Base-by-base conservation (phyloP, 805 yeast species). In the Teunomyces lycoperdinae region DNA sequence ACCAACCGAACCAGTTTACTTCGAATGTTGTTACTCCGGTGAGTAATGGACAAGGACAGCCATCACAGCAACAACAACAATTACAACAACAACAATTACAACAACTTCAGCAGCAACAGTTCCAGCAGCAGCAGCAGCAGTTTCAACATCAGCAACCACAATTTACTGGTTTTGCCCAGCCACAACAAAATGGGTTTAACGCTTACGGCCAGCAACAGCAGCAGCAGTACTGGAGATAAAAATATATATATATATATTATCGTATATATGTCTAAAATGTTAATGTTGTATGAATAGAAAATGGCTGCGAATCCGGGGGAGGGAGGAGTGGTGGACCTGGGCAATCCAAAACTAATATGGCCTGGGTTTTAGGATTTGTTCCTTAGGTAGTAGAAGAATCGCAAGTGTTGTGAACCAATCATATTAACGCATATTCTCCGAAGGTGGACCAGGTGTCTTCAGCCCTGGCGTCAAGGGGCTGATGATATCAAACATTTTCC, bases 1-100 rank as follows among this genome's bases (percentile, higher is more conserved):
- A 58, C 59, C 78, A 66, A 61, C 73, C 75, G 3, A 62, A 57
- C 32, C 53, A 47, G 33, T 57, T 54, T 42, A 46, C 62, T 8
- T 55, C 73, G 4, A 61, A 61, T 39, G 67, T 62, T n/a, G 66
- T 61, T 2, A 58, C 50, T 5, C 60, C 62, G 8, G 59, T 49
- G 17, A 43, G 58, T 47, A 47, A 51, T 50, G 27, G 49, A 33
- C 42, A 50, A 34, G 40, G 41, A 26, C 54, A 38, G 39, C 43
- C 40, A 48, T 41, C 44, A 44, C 41, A 45, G 27, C 44, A 30
- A 16, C 51, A 42, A 24, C 53, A 49, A 30, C 29, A 14, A 4
- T 43, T 33, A n/a, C 50, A 43, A 29, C 45, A 33, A 31, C 52
- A 39, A 28, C 44, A 24, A 1, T 16, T 16, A 9, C 38, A 46